phyloP scores from a whole-genome alignment of 768 basidiomycete species.

The Collybiopsis confluens region DNA sequence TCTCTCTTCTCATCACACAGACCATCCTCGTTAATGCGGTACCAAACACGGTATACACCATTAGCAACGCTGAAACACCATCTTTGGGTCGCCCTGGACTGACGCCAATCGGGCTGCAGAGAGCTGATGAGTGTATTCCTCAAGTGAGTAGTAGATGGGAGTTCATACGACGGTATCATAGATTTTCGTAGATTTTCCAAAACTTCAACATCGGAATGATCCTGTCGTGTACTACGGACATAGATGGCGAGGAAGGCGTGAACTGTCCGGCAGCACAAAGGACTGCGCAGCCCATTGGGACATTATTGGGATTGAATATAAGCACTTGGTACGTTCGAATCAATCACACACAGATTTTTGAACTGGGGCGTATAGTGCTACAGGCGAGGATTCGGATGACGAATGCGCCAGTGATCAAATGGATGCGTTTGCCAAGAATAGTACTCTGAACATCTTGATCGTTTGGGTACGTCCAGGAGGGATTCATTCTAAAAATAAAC shows the following conservation, averaged over 20 bases:
- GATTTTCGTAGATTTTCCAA: slow-evolving; percentile 7
- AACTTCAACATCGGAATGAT: slow-evolving; percentile 20
- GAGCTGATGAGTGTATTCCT: slow-evolving; percentile 20
- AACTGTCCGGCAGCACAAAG: slow-evolving; percentile 17
- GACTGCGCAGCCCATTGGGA: slow-evolving; percentile 21
- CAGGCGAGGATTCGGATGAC: slow-evolving; percentile 22
- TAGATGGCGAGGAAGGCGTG: slow-evolving; percentile 14
- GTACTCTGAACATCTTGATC: slow-evolving; percentile 19
- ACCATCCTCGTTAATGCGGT: neutral
- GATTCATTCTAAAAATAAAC: too few species aligned
- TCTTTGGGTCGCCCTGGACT: slow-evolving; percentile 21
- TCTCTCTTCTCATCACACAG: neutral
- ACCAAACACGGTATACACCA: slow-evolving; percentile 14
- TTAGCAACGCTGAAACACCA: slow-evolving; percentile 22
- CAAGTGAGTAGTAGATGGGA: slow-evolving; percentile 11
- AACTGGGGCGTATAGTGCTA: too few species aligned
- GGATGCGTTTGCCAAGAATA: slow-evolving; percentile 19
- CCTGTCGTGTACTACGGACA: slow-evolving; percentile 19
- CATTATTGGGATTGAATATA: slow-evolving; percentile 18
- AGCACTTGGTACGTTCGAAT: slow-evolving; percentile 18
- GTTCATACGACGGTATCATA: too few species aligned
- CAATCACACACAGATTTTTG: neutral
- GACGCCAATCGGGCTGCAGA: slow-evolving; percentile 17
- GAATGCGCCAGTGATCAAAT: slow-evolving; percentile 19
- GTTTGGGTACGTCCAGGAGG: slow-evolving; percentile 16